Base-by-base conservation (phyloP, 306 rosid genomes). In the Trifolium dubium region DNA sequence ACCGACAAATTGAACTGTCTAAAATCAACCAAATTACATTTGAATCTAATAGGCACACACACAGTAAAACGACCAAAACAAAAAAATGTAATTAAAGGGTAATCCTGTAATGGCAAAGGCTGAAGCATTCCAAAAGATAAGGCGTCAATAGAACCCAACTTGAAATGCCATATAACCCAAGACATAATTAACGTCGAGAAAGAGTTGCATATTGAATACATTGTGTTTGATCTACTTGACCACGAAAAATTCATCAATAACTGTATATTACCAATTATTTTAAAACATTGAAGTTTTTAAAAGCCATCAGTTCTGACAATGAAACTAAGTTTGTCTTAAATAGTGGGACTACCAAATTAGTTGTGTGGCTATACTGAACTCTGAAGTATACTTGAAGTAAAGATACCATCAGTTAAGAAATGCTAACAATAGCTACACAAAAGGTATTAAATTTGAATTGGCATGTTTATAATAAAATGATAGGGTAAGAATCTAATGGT, bases 401-500 rank as follows among this genome's bases (percentile, higher is more conserved):
- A 58, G 10, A 44, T 54, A 72, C 30, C 51, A 67, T 19, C 50
- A 47, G 53, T 69, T 51, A 41, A 73, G 28, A 58, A 71, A 32
- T 53, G 75, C 41, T 78, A 30, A 43, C 28, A 7, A 43, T 5
- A 46, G 40, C 65, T 71, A 34, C 67, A 67, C 34, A 56, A 28
- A 55, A 53, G 18, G 54, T 68, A 77, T 51, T 68, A 49, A 53
- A 54, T 64, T 64, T 15, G 74, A 40, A 49, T 80, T 73, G 80
- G 56, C 71, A 34, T 54, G 61, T 56, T 31, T 75, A 80, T 79
- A 31, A 59, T 37, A 67, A 56, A 66, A 34, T 18, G 47, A 34
- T 77, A 64, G 78, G 75, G 62, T 79, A 73, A 61, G 69, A 72
- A 72, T 77, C 76, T 68, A 79, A 54, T 34, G 59, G 29, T 66